Evolutionary conservation across 768 basidiomycete species (phyloP).

Genomic region (Ramaria sp.): DNA sequence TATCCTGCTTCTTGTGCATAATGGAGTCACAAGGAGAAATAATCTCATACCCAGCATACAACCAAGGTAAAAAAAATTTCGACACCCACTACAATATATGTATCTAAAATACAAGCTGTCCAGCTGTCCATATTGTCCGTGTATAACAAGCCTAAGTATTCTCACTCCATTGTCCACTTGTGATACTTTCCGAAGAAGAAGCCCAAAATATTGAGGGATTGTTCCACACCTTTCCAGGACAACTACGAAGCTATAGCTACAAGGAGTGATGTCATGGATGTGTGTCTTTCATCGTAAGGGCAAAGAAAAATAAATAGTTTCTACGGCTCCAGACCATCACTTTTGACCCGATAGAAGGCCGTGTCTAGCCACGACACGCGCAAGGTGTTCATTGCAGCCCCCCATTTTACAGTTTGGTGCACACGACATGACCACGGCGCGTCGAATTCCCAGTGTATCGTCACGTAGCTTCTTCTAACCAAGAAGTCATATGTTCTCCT

Average conservation of each 20-base stretch:
- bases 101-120: no score
- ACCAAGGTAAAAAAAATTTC: no score
- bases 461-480: neutral
- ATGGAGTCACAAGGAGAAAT: no score
- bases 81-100: no score
- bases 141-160: no score
- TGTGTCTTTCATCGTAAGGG: neutral
- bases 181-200: conserved; percentile 15
- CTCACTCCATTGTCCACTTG: neutral
- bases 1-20: no score
- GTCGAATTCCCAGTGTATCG: neutral
- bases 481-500: neutral
- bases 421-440: neutral
- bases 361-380: neutral
- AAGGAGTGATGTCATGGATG: neutral
- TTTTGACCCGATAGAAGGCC: neutral
- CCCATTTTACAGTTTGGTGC: neutral
- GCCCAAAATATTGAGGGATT: conserved; percentile 14
- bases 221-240: conserved; percentile 12
- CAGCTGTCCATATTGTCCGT: neutral
- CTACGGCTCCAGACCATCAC: neutral
- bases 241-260: conserved; percentile 12
- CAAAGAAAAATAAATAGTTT: neutral
- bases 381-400: neutral
- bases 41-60: no score